A percentile compares a stretch with the other conserved stretches of the same genome.
Evolutionary conservation across 2,329 filamentous ascomycete species (phyloP).

Genomic region (Botrytis fabae): DNA sequence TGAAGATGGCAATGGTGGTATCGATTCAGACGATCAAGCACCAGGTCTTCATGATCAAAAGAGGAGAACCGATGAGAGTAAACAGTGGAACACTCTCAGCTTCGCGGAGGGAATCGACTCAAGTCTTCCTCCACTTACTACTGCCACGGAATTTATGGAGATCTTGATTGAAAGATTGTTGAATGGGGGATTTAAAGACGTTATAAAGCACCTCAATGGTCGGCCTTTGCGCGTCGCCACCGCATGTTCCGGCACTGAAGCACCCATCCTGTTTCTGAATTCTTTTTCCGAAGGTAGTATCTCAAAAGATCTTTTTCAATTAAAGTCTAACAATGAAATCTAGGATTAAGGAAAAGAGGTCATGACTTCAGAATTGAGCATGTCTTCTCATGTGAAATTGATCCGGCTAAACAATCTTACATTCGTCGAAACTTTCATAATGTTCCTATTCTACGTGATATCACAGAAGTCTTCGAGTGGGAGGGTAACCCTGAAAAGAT

Average conservation of each 20-base stretch:
- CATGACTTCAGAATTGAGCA: slow-evolving; percentile 46
- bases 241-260: slow-evolving; percentile 78
- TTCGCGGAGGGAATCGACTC: background rate
- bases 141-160: background rate
- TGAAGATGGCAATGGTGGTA: background rate
- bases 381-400: slow-evolving; percentile 63
- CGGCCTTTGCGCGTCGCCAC: slow-evolving; percentile 60
- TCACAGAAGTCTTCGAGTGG: slow-evolving; percentile 51
- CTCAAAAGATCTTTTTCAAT: background rate
- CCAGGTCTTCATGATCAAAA: background rate
- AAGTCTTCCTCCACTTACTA: background rate
- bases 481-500: background rate
- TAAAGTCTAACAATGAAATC: slow-evolving; percentile 3
- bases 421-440: slow-evolving; percentile 60
- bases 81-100: background rate
- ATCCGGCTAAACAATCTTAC: slow-evolving; percentile 63
- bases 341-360: background rate
- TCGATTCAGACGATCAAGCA: background rate
- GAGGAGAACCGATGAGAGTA: background rate
- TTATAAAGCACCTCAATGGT: slow-evolving; percentile 35
- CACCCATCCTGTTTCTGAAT: slow-evolving; percentile 65
- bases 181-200: background rate
- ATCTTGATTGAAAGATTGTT: background rate
- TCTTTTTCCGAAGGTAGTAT: slow-evolving; percentile 52
- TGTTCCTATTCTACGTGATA: slow-evolving; percentile 57